phyloP scores from a whole-genome alignment of 306 rosid species.

The Fagus sylvatica region DNA sequence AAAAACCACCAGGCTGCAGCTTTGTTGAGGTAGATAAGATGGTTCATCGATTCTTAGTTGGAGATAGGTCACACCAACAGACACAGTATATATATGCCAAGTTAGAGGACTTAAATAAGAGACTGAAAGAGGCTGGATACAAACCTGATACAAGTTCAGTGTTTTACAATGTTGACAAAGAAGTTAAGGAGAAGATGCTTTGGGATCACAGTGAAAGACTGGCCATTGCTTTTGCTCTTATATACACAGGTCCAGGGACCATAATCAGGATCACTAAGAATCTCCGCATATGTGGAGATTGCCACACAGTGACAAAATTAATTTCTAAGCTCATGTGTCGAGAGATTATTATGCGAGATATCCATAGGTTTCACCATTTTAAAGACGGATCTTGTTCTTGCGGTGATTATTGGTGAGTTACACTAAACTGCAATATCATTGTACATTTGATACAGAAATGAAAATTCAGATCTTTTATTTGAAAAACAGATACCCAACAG shows the following conservation, averaged over 20 bases:
- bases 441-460: not conserved
- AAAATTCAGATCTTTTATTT: constrained; percentile 22
- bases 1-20: constrained; percentile 56
- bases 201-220: constrained; percentile 63
- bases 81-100: constrained; percentile 42
- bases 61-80: constrained; percentile 53
- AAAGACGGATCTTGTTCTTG: constrained; percentile 52
- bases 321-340: constrained; percentile 41
- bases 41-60: constrained; percentile 61
- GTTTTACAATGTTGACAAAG: constrained; percentile 55
- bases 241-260: constrained; percentile 44
- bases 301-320: constrained; percentile 55
- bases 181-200: constrained; percentile 61
- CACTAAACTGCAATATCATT: constrained; percentile 12
- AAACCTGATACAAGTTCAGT: constrained; percentile 62
- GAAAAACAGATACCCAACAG: not conserved
- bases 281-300: constrained; percentile 59
- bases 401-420: constrained; percentile 58
- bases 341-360: constrained; percentile 63
- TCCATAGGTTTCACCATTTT: constrained; percentile 58
- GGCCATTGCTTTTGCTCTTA: constrained; percentile 61
- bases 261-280: constrained; percentile 61
- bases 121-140: constrained; percentile 55
- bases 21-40: constrained; percentile 53
- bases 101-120: constrained; percentile 46